These are phyloP conservation scores for Fraxinus dipetala DNA, from an alignment of 305 asterid species.

Conservation along the genomic window DNA sequence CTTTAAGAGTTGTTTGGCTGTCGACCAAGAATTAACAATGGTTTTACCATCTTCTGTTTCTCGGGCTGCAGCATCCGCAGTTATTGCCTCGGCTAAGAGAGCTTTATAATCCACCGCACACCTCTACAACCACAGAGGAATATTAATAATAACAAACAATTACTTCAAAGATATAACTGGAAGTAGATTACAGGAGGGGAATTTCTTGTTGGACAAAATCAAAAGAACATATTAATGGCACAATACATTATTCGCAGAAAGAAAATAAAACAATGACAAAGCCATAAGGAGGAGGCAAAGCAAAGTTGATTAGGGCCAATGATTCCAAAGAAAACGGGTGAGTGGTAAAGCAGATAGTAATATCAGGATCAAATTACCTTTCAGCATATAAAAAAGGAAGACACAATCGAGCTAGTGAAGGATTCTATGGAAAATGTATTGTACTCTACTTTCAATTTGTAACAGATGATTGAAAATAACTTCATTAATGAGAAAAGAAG, in stretches of 20 bases:
- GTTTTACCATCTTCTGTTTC: constrained; percentile 80
- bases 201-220: neutral
- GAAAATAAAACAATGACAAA: neutral
- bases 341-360: neutral
- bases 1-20: constrained; percentile 72
- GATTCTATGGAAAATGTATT: neutral
- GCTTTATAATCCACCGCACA: constrained; percentile 59
- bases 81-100: constrained; percentile 57
- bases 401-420: neutral
- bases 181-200: neutral
- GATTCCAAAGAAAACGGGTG: neutral
- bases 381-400: neutral
- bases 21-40: constrained; percentile 75
- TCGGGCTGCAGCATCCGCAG: constrained; percentile 57
- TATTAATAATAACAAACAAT: neutral
- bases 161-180: neutral
- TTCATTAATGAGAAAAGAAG: neutral
- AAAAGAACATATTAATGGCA: neutral
- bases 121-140: constrained; percentile 44
- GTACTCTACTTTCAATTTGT: neutral
- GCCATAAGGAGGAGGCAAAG: neutral
- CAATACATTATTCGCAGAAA: neutral
- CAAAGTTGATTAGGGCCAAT: neutral
- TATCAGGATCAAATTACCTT: neutral
- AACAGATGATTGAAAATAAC: neutral